Conservation (phyloP, 1,139 yeast genomes). For the Candida sp. region DNA sequence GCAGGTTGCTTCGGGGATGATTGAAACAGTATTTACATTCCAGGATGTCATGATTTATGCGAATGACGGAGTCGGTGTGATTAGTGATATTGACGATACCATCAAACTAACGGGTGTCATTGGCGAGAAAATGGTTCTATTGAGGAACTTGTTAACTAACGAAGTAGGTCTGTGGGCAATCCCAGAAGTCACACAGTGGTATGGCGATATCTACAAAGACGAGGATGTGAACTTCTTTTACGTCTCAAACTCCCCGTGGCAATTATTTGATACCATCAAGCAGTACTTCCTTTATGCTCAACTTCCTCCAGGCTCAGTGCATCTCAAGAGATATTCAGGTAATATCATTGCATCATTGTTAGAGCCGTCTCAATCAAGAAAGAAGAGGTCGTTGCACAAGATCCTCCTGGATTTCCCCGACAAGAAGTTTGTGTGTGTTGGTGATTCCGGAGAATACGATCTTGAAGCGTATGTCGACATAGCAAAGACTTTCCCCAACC, state of each 20-base stretch:
- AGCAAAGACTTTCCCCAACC: conserved; percentile 63
- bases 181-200: conserved; percentile 79
- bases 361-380: conserved; percentile 88
- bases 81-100: conserved; percentile 96
- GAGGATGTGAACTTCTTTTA: conserved; percentile 72
- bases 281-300: conserved; percentile 59
- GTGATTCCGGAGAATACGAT: conserved; percentile 97
- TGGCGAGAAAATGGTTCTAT: conserved; percentile 83
- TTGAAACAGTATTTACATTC: conserved; percentile 51
- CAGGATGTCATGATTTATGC: conserved; percentile 48
- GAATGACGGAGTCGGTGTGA: conserved; percentile 66
- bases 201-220: conserved; percentile 38
- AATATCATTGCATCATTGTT: conserved; percentile 77
- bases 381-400: conserved; percentile 63
- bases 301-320: conserved; percentile 80
- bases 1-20: conserved; percentile 40
- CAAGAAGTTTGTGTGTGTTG: conserved; percentile 80
- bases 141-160: conserved; percentile 75
- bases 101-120: conserved; percentile 88
- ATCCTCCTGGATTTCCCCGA: conserved; percentile 78
- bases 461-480: conserved; percentile 86
- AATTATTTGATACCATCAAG: conserved; percentile 67
- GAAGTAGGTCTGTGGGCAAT: conserved; percentile 70
- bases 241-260: conserved; percentile 97
- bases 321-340: conserved; percentile 87